Percentiles rank a stretch among this genome's conserved stretches.
phyloP scores from a whole-genome alignment of 2,329 filamentous ascomycete genomes.

The Pestalotiopsis sp. region DNA sequence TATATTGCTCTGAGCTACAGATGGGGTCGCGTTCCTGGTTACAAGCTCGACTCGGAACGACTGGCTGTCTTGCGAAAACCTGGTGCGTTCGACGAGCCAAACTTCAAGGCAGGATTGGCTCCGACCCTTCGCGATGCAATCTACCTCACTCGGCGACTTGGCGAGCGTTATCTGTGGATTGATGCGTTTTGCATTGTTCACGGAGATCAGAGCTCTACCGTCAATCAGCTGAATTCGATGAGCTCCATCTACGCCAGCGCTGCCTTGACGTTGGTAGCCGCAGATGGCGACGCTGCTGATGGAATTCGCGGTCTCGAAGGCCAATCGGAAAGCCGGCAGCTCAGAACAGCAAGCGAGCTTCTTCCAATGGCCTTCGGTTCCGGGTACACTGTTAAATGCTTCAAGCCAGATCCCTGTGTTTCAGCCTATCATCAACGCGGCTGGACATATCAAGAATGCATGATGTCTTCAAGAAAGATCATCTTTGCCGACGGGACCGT shows the following conservation, averaged over 20 bases:
- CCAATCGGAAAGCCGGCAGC: background rate
- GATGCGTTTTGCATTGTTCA: conserved; percentile 9
- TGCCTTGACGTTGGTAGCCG: background rate
- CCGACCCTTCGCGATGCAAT: background rate
- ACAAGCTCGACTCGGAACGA: background rate
- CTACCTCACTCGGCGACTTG: background rate
- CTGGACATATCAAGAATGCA: conserved; percentile 12
- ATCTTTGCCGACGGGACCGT: background rate
- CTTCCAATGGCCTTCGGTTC: background rate
- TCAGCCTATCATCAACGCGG: conserved; percentile 6
- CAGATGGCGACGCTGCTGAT: background rate
- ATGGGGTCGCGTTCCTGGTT: background rate
- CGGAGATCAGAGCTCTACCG: background rate
- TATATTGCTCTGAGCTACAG: conserved; percentile 3
- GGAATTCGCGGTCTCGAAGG: conserved; percentile 2
- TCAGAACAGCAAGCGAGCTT: background rate
- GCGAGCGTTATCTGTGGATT: conserved; percentile 9
- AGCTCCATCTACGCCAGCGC: conserved; percentile 7
- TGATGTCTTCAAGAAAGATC: background rate
- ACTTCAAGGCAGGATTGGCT: background rate
- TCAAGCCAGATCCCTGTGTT: background rate
- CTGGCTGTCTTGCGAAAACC: background rate
- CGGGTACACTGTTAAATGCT: background rate
- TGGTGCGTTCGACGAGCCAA: background rate
- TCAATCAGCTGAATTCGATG: background rate